phyloP scores from a whole-genome alignment of 495 filamentous ascomycete genomes.

The Penicillium silybi region DNA sequence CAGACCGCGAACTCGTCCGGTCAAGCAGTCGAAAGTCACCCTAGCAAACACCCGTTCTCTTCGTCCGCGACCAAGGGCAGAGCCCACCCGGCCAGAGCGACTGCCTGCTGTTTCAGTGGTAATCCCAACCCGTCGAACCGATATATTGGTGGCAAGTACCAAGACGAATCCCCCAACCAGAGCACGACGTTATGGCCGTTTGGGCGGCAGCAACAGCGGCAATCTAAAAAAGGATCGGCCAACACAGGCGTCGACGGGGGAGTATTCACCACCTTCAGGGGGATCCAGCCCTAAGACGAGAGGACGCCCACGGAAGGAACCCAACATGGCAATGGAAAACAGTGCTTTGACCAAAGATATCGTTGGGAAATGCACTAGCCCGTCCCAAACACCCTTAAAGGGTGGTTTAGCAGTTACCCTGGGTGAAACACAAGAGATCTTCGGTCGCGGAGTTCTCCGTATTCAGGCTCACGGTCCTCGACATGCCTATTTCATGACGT shows the following conservation, averaged over 20 bases:
- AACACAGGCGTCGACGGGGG: background rate
- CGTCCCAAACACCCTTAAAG: too few species aligned
- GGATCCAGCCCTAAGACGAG: constrained; percentile 1
- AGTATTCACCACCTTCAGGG: constrained; percentile 1
- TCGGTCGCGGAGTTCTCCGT: constrained; percentile 11
- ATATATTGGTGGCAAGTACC: constrained; percentile 1
- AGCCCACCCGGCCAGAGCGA: background rate
- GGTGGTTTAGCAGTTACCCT: background rate
- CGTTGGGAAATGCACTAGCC: too few species aligned
- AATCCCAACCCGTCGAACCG: constrained; percentile 2
- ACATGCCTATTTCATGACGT: constrained; percentile 11
- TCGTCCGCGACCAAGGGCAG: background rate
- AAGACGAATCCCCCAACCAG: constrained; percentile 4
- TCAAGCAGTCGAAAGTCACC: too few species aligned
- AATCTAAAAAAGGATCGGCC: too few species aligned
- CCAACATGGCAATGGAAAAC: too few species aligned
- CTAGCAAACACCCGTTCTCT: too few species aligned
- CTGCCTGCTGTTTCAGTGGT: constrained; percentile 5
- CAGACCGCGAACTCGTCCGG: too few species aligned
- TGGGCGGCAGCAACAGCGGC: background rate
- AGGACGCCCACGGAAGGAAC: constrained; percentile 1
- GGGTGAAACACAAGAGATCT: constrained; percentile 15
- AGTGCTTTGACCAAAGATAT: too few species aligned
- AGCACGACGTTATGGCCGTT: background rate
- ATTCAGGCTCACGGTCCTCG: constrained; percentile 8